phyloP scores from a whole-genome alignment of 164 flowering plant genomes.

The Nelumbo lutea region DNA sequence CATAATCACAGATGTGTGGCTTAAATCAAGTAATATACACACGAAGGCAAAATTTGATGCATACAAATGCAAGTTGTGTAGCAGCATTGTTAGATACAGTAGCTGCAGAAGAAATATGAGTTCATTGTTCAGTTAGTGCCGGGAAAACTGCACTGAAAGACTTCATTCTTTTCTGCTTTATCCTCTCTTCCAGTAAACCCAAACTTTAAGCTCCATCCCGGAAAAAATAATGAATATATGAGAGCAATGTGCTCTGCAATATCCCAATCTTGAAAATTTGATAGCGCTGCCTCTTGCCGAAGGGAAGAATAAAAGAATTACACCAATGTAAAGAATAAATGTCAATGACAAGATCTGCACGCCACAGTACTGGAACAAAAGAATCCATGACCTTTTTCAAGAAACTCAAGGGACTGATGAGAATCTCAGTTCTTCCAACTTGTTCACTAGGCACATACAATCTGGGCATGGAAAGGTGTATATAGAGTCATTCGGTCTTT shows the following conservation, averaged over 20 bases:
- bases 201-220: not conserved
- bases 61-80: conserved; percentile 12
- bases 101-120: conserved; percentile 9
- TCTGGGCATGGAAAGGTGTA: conserved; percentile 92
- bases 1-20: conserved; percentile 1
- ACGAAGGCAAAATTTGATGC: conserved; percentile 9
- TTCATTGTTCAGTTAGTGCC: conserved; percentile 3
- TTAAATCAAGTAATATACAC: conserved; percentile 18
- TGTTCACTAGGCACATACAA: conserved; percentile 77
- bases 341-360: conserved; percentile 12
- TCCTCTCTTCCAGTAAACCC: conserved; percentile 6
- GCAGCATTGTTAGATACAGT: conserved; percentile 12
- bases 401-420: conserved; percentile 38
- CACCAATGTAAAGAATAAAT: conserved; percentile 12
- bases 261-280: conserved; percentile 1
- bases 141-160: conserved; percentile 4
- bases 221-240: conserved; percentile 3
- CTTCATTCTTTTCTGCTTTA: not conserved
- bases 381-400: not conserved
- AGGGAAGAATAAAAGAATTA: conserved; percentile 14
- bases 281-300: conserved; percentile 2
- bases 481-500: conserved; percentile 74
- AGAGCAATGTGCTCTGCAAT: conserved; percentile 10
- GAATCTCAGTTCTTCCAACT: conserved; percentile 44
- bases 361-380: conserved; percentile 2